A percentile compares a stretch with the other conserved stretches of the same genome.
These are phyloP conservation scores for Polyporus tsugae DNA, from an alignment of 1,284 basidiomycete species.

Conservation along the genomic window DNA sequence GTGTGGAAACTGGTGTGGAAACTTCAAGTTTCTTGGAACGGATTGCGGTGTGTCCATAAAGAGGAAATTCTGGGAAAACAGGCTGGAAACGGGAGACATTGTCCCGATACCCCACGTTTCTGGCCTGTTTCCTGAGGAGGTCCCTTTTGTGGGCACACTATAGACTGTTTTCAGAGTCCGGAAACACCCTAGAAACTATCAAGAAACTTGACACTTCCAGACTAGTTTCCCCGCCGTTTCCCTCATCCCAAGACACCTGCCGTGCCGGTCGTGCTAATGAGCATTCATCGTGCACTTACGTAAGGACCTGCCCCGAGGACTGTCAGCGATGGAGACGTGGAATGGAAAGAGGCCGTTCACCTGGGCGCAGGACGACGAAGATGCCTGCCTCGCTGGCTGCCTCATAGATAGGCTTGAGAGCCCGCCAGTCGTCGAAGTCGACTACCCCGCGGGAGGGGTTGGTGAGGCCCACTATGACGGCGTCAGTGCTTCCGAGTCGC, in stretches of 20 bases:
- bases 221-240: too few species aligned
- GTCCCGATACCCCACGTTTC: too few species aligned
- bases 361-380: constrained; percentile 57
- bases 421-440: constrained; percentile 76
- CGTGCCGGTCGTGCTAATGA: neutral
- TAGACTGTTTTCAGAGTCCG: too few species aligned
- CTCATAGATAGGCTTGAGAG: constrained; percentile 66
- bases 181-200: too few species aligned
- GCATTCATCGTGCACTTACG: constrained; percentile 9
- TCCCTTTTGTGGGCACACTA: too few species aligned
- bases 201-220: too few species aligned
- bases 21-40: too few species aligned
- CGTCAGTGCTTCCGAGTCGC: neutral
- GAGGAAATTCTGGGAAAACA: too few species aligned
- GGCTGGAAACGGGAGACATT: too few species aligned
- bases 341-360: constrained; percentile 26
- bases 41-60: too few species aligned
- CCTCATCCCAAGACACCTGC: neutral
- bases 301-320: constrained; percentile 19
- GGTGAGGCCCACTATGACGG: constrained; percentile 58
- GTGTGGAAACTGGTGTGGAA: too few species aligned
- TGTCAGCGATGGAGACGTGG: neutral
- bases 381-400: constrained; percentile 54
- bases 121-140: too few species aligned
- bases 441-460: constrained; percentile 78